Conservation (phyloP, 768 basidiomycete genomes). For the Rubroboletus pulcherrimus region DNA sequence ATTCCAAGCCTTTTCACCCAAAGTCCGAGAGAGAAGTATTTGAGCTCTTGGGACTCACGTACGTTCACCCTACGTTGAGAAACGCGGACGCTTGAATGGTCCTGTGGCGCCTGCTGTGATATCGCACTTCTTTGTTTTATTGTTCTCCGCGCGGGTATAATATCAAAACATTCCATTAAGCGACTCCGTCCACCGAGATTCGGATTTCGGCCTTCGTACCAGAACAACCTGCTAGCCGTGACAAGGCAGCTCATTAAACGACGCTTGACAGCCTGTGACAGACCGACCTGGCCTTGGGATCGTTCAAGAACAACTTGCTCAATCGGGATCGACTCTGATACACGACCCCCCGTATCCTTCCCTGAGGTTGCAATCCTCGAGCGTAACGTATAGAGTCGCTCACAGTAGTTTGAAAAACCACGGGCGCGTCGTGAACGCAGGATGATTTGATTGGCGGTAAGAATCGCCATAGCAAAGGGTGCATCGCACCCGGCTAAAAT, state of each 20-base stretch:
- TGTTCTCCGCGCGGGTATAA: background rate
- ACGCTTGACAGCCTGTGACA: background rate
- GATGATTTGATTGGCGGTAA: background rate
- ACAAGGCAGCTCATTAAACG: background rate
- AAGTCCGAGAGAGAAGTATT: constrained; percentile 72
- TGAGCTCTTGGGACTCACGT: constrained; percentile 62
- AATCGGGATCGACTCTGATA: background rate
- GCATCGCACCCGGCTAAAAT: background rate
- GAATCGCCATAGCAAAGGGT: background rate
- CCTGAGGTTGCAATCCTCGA: no score
- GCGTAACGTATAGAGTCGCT: background rate
- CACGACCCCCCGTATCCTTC: no score
- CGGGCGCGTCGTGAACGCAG: background rate
- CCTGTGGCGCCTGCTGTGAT: constrained; percentile 10
- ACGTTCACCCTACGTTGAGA: constrained; percentile 65
- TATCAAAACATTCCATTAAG: background rate
- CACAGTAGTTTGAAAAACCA: background rate
- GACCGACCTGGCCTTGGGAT: background rate
- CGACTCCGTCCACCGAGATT: background rate
- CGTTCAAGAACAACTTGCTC: background rate
- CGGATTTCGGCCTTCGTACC: background rate
- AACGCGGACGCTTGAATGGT: constrained; percentile 59
- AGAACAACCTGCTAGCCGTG: background rate
- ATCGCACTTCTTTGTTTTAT: background rate
- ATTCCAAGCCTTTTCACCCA: constrained; percentile 58